Evolutionary conservation across 83 land plant species (phyloP).

Genomic region (Diphasiastrum complanatum): DNA sequence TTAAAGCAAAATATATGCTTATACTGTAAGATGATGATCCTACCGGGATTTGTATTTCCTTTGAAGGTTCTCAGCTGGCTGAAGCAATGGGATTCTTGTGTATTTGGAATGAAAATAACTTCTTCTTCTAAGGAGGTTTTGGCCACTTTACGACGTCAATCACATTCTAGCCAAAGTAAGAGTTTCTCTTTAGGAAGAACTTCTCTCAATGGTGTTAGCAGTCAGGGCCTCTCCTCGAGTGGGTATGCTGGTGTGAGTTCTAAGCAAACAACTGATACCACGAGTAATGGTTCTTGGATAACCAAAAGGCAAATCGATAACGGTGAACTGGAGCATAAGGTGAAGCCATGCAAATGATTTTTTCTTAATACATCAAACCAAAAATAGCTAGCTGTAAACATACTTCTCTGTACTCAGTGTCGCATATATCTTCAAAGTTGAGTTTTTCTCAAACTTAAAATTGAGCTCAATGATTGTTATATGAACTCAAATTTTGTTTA

Average conservation of each 20-base stretch:
- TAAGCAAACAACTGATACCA: neutral
- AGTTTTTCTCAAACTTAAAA: too few relatives aligned
- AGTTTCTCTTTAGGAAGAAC: neutral
- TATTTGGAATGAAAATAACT: constrained; percentile 75
- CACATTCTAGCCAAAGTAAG: constrained; percentile 35
- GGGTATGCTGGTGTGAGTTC: too few relatives aligned
- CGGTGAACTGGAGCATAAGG: neutral
- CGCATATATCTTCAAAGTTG: too few relatives aligned
- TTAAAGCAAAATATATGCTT: too few relatives aligned
- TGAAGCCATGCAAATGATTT: neutral
- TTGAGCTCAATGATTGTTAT: too few relatives aligned
- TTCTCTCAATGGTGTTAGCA: neutral
- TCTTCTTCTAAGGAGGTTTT: constrained; percentile 73
- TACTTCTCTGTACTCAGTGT: too few relatives aligned
- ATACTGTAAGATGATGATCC: neutral
- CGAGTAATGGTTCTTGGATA: constrained; percentile 20
- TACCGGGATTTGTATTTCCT: neutral
- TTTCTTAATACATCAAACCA: too few relatives aligned
- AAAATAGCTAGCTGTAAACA: too few relatives aligned
- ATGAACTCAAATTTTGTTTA: too few relatives aligned
- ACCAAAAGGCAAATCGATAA: constrained; percentile 58
- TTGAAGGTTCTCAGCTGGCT: constrained; percentile 86
- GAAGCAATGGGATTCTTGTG: constrained; percentile 93
- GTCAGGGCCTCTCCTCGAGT: too few relatives aligned
- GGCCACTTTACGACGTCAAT: constrained; percentile 58